Percentiles rank a stretch among this genome's conserved stretches.
Conservation (phyloP, 2,329 filamentous ascomycete species). For the Cryphonectria radicalis region DNA sequence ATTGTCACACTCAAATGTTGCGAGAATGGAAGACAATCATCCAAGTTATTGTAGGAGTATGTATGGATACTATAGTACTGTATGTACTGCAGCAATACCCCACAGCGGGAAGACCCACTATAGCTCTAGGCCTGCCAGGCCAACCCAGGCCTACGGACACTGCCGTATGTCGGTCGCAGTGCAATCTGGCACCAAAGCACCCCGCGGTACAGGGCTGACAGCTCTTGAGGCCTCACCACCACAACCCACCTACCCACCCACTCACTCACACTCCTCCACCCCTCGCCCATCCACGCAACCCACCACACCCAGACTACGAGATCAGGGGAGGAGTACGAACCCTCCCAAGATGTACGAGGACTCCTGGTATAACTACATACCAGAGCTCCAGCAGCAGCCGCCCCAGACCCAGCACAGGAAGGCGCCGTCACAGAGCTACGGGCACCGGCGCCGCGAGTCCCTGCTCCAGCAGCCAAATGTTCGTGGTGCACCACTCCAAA, state of each 20-base stretch:
- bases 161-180: conserved; percentile 14
- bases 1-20: background rate
- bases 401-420: conserved; percentile 49
- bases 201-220: conserved; percentile 20
- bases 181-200: conserved; percentile 28
- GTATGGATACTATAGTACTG: background rate
- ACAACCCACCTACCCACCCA: background rate
- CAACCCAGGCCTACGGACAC: conserved; percentile 6
- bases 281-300: background rate
- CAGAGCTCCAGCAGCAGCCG: conserved; percentile 49
- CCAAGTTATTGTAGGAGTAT: background rate
- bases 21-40: background rate
- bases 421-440: conserved; percentile 49
- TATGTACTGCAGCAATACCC: background rate
- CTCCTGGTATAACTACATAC: conserved; percentile 80
- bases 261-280: background rate
- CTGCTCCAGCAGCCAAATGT: conserved; percentile 71
- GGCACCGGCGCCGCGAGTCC: conserved; percentile 65
- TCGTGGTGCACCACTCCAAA: conserved; percentile 36
- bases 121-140: conserved; percentile 13
- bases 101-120: background rate
- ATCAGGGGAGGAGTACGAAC: background rate
- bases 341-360: conserved; percentile 73
- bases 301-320: conserved; percentile 8
- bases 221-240: conserved; percentile 8